Percentiles rank a stretch among this genome's conserved stretches.
Evolutionary conservation across 2,329 filamentous ascomycete genomes (phyloP).

Genomic region (Pyrenochaeta sp.): DNA sequence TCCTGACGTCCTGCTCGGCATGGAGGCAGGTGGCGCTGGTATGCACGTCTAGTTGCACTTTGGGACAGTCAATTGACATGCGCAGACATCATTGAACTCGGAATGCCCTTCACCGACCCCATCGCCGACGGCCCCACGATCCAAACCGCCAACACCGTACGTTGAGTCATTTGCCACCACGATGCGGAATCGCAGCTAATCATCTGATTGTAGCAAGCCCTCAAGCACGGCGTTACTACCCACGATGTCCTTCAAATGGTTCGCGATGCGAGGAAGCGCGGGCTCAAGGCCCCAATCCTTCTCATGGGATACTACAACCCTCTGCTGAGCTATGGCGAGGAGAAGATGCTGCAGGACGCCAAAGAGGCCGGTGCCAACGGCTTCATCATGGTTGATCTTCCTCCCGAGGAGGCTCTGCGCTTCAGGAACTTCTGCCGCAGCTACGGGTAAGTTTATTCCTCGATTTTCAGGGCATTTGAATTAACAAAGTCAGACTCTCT

Average conservation of each 20-base stretch:
- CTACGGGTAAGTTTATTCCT: slow-evolving; percentile 66
- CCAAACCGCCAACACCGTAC: slow-evolving; percentile 88
- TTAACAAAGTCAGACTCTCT: slow-evolving; percentile 68
- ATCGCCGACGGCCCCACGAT: slow-evolving; percentile 98
- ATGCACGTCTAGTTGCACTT: slow-evolving; percentile 36
- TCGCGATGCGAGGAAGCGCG: slow-evolving; percentile 76
- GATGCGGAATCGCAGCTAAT: slow-evolving; percentile 31
- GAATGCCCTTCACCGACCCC: slow-evolving; percentile 95
- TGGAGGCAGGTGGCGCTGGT: slow-evolving; percentile 94
- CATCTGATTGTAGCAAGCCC: slow-evolving; percentile 63
- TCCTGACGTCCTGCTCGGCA: slow-evolving; percentile 80
- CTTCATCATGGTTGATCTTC: slow-evolving; percentile 95
- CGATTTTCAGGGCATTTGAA: background rate
- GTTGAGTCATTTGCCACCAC: slow-evolving; percentile 42
- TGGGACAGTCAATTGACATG: slow-evolving; percentile 21
- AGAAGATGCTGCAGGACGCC: slow-evolving; percentile 83
- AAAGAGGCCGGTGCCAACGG: slow-evolving; percentile 87
- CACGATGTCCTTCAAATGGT: slow-evolving; percentile 82
- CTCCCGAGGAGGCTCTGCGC: slow-evolving; percentile 91
- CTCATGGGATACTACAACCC: slow-evolving; percentile 99
- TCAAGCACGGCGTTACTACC: slow-evolving; percentile 88
- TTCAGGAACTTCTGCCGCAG: slow-evolving; percentile 86
- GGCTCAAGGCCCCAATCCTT: slow-evolving; percentile 81
- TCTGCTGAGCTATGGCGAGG: slow-evolving; percentile 91
- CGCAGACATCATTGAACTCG: slow-evolving; percentile 90